phyloP scores from a whole-genome alignment of 169 alveolate species.

The Cryptosporidium sp. region DNA sequence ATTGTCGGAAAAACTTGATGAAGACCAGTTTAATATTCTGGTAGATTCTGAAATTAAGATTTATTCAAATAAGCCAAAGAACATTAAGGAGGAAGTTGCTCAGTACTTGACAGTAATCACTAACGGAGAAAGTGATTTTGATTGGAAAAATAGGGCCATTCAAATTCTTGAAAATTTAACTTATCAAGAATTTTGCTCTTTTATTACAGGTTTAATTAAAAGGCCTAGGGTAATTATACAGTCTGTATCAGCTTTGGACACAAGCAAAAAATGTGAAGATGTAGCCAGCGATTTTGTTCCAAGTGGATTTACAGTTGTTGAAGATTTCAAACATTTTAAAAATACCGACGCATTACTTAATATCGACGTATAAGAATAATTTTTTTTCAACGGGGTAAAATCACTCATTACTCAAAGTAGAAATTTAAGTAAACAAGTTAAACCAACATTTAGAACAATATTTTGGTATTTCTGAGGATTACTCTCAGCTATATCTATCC shows the following conservation, averaged over 20 bases:
- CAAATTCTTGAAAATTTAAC: constrained; percentile 15
- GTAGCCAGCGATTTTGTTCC: neutral
- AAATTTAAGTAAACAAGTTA: too few species aligned
- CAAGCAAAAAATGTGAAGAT: constrained; percentile 31
- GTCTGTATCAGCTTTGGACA: constrained; percentile 36
- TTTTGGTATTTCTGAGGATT: neutral
- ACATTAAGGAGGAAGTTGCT: constrained; percentile 42
- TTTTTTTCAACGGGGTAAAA: neutral
- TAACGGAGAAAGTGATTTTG: constrained; percentile 38
- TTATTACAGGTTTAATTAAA: neutral
- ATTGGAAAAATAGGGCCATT: constrained; percentile 46
- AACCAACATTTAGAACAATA: neutral
- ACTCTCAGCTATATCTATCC: too few species aligned
- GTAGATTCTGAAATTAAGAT: constrained; percentile 60
- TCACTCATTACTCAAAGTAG: neutral
- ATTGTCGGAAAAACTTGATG: constrained; percentile 14
- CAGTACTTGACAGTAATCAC: constrained; percentile 32
- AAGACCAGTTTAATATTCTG: constrained; percentile 5
- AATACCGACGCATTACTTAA: neutral
- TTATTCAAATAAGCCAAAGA: constrained; percentile 49
- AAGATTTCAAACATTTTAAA: constrained; percentile 7
- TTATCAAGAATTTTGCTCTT: constrained; percentile 15
- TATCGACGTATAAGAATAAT: neutral
- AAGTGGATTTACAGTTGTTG: constrained; percentile 6
- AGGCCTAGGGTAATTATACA: constrained; percentile 47